Base-by-base conservation (phyloP, 495 filamentous ascomycete genomes). In the Glarea lozoyensis region DNA sequence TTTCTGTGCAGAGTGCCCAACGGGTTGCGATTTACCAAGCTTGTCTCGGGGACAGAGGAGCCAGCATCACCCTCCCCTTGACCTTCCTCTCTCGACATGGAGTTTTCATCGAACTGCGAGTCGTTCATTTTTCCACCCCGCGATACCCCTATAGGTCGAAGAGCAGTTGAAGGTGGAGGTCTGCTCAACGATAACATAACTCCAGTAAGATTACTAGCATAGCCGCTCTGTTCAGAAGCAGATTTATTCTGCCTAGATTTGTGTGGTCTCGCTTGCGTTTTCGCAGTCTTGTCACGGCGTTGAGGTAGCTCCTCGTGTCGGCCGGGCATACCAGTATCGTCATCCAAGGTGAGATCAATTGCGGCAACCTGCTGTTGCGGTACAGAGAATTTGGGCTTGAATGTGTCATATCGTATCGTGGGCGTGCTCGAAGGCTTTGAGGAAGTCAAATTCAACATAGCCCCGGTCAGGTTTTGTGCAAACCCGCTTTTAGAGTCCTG, bases 401-500 rank as follows among this genome's bases (percentile, higher is more conserved):
- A 31, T 10, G 43, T 34, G 15, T 56, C 46, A 21, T 56, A 49
- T 9, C 37, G 43, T 13, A 54, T 51, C 7, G 40, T 18, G 31
- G 44, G 39, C 21, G 54, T 40, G 17, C 50, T 54, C 29, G 40
- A 19, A 20, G 54, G 48, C 39, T 30, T 42, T 16, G 46, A 49
- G 35, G 50, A 54, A 2, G 43, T n/a, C 41, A 76, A 48, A 11
- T 58, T 62, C 38, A 76, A 44, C 4, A 62, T 53, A 4, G 70
- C 60, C 4, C 71, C 71, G 51, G 72, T 73, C 12, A 76, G 52
- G 45, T 60, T 70, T 48, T 68, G 67, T 10, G 72, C 72, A 48
- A 73, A 74, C 3, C 68, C 68, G 40, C 46, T 63, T 48, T 72
- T 75, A 49, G 46, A 48, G 19, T 47, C 32, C 13, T 43, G 12